phyloP scores from a whole-genome alignment of 495 filamentous ascomycete genomes.

The Daldinia childiae region DNA sequence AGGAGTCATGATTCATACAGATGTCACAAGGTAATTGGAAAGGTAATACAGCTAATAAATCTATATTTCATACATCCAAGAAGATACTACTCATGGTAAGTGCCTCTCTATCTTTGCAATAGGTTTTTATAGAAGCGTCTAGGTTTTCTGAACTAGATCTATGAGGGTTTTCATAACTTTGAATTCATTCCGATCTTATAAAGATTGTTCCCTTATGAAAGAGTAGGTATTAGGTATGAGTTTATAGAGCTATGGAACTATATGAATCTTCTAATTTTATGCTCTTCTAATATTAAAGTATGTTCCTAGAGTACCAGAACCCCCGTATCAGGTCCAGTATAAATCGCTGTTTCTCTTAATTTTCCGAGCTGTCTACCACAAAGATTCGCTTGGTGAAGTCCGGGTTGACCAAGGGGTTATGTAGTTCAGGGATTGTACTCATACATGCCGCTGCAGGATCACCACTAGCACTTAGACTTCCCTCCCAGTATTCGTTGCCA shows the following conservation, averaged over 20 bases:
- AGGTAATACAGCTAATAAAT: background rate
- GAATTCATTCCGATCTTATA: too few relatives aligned
- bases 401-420: conserved; percentile 48
- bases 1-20: background rate
- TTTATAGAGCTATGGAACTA: background rate
- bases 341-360: too few relatives aligned
- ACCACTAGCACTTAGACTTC: conserved; percentile 40
- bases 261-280: too few relatives aligned
- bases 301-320: too few relatives aligned
- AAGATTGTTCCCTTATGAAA: too few relatives aligned
- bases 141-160: too few relatives aligned
- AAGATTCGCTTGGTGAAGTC: conserved; percentile 20
- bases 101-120: too few relatives aligned
- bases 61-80: background rate
- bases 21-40: background rate
- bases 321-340: too few relatives aligned
- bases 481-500: conserved; percentile 52
- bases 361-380: background rate
- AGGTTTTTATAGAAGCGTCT: too few relatives aligned
- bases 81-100: background rate
- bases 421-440: conserved; percentile 51
- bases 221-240: background rate
- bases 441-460: conserved; percentile 54
- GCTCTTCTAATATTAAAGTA: too few relatives aligned
- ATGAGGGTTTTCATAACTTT: too few relatives aligned